phyloP scores from a whole-genome alignment of 2,329 filamentous ascomycete species.

The Nannizziopsis barbatae region DNA sequence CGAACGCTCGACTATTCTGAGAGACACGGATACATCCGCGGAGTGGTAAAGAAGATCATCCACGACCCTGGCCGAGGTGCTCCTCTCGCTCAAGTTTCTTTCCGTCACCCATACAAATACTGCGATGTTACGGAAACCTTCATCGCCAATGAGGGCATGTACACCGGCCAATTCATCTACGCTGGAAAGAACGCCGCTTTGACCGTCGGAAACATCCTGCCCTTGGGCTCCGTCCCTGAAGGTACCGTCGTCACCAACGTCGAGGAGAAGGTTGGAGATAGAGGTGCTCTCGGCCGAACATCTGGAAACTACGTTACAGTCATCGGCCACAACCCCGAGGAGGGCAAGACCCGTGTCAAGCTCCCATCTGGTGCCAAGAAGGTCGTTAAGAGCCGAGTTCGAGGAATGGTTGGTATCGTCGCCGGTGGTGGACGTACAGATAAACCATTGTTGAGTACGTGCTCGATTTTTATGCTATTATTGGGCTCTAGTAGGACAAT shows the following conservation, averaged over 20 bases:
- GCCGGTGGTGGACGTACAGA: slow-evolving; percentile 98
- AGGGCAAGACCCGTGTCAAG: slow-evolving; percentile 99
- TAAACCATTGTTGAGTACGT: slow-evolving; percentile 87
- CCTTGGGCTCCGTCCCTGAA: slow-evolving; percentile 87
- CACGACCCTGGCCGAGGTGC: slow-evolving; percentile 98
- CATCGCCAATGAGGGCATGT: slow-evolving; percentile 99
- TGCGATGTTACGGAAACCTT: slow-evolving; percentile 97
- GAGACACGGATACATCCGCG: slow-evolving; percentile 93
- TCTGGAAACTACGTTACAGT: slow-evolving; percentile 99
- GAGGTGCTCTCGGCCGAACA: slow-evolving; percentile 88
- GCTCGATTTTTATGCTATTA: not conserved
- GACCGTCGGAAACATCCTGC: slow-evolving; percentile 95
- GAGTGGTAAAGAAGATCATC: slow-evolving; percentile 97
- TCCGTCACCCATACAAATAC: slow-evolving; percentile 98
- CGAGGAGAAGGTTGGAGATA: slow-evolving; percentile 97
- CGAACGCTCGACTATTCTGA: slow-evolving; percentile 92
- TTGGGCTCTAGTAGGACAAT: no score
- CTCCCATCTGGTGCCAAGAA: slow-evolving; percentile 98
- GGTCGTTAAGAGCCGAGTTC: slow-evolving; percentile 79
- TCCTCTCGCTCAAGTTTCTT: slow-evolving; percentile 89
- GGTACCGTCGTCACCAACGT: slow-evolving; percentile 99
- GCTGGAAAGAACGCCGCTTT: slow-evolving; percentile 97
- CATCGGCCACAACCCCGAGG: slow-evolving; percentile 93
- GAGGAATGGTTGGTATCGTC: slow-evolving; percentile 99
- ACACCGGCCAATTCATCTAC: slow-evolving; percentile 99